These are phyloP conservation scores for Pelargonium fulgidum DNA, from an alignment of 441 rosid genomes.

Conservation along the genomic window DNA sequence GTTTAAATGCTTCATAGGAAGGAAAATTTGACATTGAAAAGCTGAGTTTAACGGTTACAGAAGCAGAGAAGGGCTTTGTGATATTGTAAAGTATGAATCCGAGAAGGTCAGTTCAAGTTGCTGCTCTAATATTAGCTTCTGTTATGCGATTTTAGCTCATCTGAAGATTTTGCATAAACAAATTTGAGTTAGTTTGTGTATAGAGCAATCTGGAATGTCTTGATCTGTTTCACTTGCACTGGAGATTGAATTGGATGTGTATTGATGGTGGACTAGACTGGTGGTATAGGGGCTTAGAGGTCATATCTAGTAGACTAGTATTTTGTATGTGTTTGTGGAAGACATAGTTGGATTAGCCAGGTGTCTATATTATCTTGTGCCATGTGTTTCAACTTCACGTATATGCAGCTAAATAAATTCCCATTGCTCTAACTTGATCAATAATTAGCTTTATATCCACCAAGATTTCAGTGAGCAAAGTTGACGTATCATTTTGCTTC, in stretches of 20 bases:
- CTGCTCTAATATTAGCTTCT: not conserved
- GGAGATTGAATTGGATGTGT: not conserved
- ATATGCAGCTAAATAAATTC: not conserved
- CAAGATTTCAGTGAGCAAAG: not conserved
- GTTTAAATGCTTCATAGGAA: not conserved
- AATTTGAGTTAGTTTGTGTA: constrained; percentile 1
- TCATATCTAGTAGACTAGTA: not conserved
- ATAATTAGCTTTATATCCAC: not conserved
- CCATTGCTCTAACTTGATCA: not conserved
- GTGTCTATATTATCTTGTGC: not conserved
- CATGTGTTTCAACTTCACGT: not conserved
- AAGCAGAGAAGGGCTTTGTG: constrained; percentile 4
- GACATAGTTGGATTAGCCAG: no score
- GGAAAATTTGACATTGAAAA: not conserved
- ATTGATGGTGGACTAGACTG: not conserved
- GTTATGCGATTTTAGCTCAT: not conserved
- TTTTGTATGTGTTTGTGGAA: not conserved
- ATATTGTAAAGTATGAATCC: constrained; percentile 37
- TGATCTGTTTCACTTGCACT: not conserved
- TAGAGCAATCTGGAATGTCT: not conserved
- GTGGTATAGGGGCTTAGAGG: not conserved
- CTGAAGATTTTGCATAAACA: not conserved
- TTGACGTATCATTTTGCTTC: not conserved
- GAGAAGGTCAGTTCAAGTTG: constrained; percentile 44
- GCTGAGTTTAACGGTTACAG: not conserved